Evolutionary conservation across 176 grass and related monocot genomes (phyloP), one percentile per base, ranked within the genome.

Genomic region (Carex littledalei): DNA sequence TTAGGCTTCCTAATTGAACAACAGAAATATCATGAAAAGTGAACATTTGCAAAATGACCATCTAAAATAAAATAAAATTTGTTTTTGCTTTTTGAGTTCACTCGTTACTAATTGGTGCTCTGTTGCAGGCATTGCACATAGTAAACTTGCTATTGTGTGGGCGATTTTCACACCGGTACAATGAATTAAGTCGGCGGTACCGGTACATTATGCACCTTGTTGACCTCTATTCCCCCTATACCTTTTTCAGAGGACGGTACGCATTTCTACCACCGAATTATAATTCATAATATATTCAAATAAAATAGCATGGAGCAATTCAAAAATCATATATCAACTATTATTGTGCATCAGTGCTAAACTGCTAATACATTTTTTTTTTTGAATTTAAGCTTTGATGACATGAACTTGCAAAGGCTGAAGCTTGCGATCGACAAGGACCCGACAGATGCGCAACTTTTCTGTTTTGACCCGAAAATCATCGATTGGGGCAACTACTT

Each of bases 141-240:
- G 32, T 88, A 43, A 88, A 84, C 57, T 59, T 88, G 31, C 24
- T 80, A 60, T 71, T 41, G 0, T 69, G 69, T 6, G 81, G 87
- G 8, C 2, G 6, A 17, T 70, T 88, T 16, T 76, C 39, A 0
- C 32, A 67, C 5, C 29, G 17, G 5, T 88, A 88, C 35, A 67
- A 88, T 17, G 72, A 88, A 32, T 14, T 80, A 4, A 66, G 63
- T 7, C 78, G 81, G 16, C 90, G 81, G 29, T 97, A 92, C 86
- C 76, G 18, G 11, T 94, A 86, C 20, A 75, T 90, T 35, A 90
- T 89, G 91, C 90, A 82, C 35, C 90, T 97, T 12, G 85, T 92
- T 57, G 88, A 92, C 5, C 85, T 97, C 11, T 94, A 94, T 63
- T 66, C 86, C 1, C 94, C 94, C 0, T 97, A 92, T 81, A 57